Evolutionary conservation across 1,284 basidiomycete species (phyloP).

Genomic region (Volvariella surrecta): DNA sequence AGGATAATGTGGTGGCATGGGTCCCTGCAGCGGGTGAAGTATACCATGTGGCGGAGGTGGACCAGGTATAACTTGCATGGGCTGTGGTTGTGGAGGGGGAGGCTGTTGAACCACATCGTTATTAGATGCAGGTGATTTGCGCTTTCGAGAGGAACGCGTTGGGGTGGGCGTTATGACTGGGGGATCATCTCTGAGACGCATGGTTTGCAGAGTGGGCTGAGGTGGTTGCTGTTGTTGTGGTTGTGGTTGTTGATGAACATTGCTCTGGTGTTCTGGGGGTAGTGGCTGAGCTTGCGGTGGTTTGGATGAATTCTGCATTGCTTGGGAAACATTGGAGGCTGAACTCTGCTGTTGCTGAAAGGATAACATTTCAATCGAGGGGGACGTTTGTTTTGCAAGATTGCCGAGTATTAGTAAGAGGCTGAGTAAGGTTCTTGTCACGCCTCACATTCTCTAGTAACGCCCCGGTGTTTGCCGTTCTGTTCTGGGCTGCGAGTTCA

Average conservation of each 20-base stretch:
- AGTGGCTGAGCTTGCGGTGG: neutral
- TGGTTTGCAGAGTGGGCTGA: slow-evolving; percentile 32
- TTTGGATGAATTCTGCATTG: slow-evolving; percentile 13
- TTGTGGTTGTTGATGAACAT: slow-evolving; percentile 14
- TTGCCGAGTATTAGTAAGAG: slow-evolving; percentile 33
- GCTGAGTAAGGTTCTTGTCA: slow-evolving; percentile 27
- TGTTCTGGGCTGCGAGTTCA: too few relatives aligned
- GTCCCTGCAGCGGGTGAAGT: slow-evolving; percentile 29
- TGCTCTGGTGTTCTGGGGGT: too few relatives aligned
- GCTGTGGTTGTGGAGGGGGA: slow-evolving; percentile 22
- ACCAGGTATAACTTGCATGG: slow-evolving; percentile 34
- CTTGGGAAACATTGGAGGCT: slow-evolving; percentile 12
- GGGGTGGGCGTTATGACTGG: slow-evolving; percentile 26
- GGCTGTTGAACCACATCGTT: slow-evolving; percentile 15
- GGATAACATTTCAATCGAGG: slow-evolving; percentile 23
- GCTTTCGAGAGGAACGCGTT: slow-evolving; percentile 34
- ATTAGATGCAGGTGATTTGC: slow-evolving; percentile 38
- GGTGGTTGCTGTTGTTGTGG: slow-evolving; percentile 21
- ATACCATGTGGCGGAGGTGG: slow-evolving; percentile 40
- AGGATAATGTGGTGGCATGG: slow-evolving; percentile 32
- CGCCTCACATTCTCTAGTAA: neutral
- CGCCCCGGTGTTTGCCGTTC: too few relatives aligned
- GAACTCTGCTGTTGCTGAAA: slow-evolving; percentile 26
- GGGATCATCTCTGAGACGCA: slow-evolving; percentile 57
- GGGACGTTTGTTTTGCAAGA: slow-evolving; percentile 12